Conservation (phyloP, 441 rosid species). For the Aquilaria agallochum region DNA sequence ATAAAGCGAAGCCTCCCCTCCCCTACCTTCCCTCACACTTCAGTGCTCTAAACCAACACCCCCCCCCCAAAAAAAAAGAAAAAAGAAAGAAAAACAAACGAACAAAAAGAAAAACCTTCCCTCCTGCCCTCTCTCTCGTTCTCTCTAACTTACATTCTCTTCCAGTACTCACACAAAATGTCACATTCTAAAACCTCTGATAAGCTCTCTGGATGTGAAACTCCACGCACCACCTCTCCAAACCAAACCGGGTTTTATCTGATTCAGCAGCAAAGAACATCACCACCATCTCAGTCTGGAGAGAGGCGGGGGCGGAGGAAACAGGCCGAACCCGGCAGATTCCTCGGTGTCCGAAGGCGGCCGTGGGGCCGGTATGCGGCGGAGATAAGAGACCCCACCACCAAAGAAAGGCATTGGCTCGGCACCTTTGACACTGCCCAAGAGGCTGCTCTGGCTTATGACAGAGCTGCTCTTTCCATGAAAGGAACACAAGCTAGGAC, state of each 20-base stretch:
- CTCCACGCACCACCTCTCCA: constrained; percentile 11
- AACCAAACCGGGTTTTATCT: constrained; percentile 47
- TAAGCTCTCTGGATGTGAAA: constrained; percentile 28
- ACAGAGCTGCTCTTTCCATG: constrained; percentile 86
- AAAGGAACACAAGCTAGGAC: constrained; percentile 88
- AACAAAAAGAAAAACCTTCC: no score
- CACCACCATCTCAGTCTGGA: constrained; percentile 42
- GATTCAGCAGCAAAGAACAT: constrained; percentile 38
- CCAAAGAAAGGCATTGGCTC: constrained; percentile 95
- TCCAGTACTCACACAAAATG: constrained; percentile 16
- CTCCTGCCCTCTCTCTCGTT: no score
- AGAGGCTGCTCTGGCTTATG: constrained; percentile 90
- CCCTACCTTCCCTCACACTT: neutral
- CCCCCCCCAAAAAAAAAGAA: neutral
- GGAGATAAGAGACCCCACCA: constrained; percentile 84
- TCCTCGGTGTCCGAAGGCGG: constrained; percentile 81
- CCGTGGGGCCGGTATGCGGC: constrained; percentile 98
- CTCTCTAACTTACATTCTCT: no score
- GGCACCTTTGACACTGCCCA: constrained; percentile 95
- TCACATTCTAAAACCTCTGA: constrained; percentile 35
- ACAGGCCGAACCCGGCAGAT: constrained; percentile 84
- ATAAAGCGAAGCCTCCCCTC: constrained; percentile 20
- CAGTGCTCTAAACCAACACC: constrained; percentile 1
- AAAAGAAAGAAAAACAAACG: neutral
- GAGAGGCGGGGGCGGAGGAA: constrained; percentile 80